phyloP scores from a whole-genome alignment of 768 basidiomycete genomes.

The Phanerochaete carnosa region DNA sequence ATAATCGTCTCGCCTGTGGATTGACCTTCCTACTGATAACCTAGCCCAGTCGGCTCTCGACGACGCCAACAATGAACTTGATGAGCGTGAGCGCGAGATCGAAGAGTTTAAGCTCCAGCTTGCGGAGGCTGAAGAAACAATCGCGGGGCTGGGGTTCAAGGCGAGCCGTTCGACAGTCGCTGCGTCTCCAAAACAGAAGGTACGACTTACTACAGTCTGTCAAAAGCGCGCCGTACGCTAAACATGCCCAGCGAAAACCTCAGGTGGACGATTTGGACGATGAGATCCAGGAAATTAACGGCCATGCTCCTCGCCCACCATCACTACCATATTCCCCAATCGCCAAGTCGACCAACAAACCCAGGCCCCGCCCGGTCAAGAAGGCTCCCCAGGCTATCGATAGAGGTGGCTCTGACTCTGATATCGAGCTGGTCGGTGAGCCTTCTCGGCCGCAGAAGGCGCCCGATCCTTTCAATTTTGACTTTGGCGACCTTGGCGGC shows the following conservation, averaged over 20 bases:
- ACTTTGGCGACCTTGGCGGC: slow-evolving; percentile 9
- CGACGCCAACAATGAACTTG: slow-evolving; percentile 36
- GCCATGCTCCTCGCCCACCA: background rate
- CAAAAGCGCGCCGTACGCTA: background rate
- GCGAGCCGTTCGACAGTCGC: background rate
- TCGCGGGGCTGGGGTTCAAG: slow-evolving; percentile 25
- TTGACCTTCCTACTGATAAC: slow-evolving; percentile 2
- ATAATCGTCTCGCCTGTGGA: background rate
- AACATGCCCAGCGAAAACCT: background rate
- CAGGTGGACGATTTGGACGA: background rate
- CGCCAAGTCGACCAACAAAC: background rate
- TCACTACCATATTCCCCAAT: background rate
- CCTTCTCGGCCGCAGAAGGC: background rate
- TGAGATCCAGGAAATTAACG: background rate
- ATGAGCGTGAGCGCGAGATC: slow-evolving; percentile 20
- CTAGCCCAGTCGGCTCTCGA: slow-evolving; percentile 30
- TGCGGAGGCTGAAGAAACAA: slow-evolving; percentile 32
- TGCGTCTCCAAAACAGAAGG: background rate
- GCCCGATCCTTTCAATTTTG: background rate
- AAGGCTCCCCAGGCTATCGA: slow-evolving; percentile 6
- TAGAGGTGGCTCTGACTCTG: background rate
- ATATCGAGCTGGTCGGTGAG: background rate
- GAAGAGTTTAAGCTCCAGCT: slow-evolving; percentile 32
- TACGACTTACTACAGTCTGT: background rate
- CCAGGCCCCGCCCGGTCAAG: slow-evolving; percentile 9